Conservation (phyloP, 2,329 filamentous ascomycete genomes). For the Helicocarpus griseus region DNA sequence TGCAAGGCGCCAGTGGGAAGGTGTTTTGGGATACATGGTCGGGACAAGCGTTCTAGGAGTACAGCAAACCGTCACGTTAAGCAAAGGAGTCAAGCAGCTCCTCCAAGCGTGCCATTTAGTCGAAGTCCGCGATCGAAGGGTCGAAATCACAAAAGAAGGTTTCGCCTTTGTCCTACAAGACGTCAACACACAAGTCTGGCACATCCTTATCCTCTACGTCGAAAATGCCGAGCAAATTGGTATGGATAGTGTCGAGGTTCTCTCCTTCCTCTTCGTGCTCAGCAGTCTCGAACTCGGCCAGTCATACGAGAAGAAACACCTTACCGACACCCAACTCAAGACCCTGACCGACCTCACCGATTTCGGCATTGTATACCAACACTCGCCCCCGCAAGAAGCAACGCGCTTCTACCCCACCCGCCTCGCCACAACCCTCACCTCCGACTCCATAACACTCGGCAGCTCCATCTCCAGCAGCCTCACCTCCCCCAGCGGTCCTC, state of each 20-base stretch:
- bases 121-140: constrained; percentile 44
- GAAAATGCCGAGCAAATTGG: constrained; percentile 65
- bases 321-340: constrained; percentile 70
- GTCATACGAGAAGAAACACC: constrained; percentile 76
- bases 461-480: constrained; percentile 61
- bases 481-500: constrained; percentile 26
- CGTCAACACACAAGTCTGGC: constrained; percentile 95
- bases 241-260: constrained; percentile 84
- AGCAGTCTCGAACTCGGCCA: constrained; percentile 86
- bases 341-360: constrained; percentile 88
- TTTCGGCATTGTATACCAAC: constrained; percentile 79
- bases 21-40: constrained; percentile 91
- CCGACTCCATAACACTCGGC: constrained; percentile 60
- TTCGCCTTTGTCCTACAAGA: constrained; percentile 94
- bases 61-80: constrained; percentile 45
- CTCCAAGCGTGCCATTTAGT: constrained; percentile 75
- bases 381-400: constrained; percentile 29
- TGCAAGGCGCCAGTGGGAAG: constrained; percentile 85
- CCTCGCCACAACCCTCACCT: constrained; percentile 85
- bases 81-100: constrained; percentile 73
- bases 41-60: constrained; percentile 41
- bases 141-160: constrained; percentile 81
- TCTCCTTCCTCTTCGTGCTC: constrained; percentile 92
- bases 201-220: constrained; percentile 83
- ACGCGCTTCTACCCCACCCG: constrained; percentile 75